Percentiles rank a stretch among this genome's conserved stretches.
Evolutionary conservation across 192 early-diverging fungal genomes (phyloP).

Genomic region (Linderina pennispora): DNA sequence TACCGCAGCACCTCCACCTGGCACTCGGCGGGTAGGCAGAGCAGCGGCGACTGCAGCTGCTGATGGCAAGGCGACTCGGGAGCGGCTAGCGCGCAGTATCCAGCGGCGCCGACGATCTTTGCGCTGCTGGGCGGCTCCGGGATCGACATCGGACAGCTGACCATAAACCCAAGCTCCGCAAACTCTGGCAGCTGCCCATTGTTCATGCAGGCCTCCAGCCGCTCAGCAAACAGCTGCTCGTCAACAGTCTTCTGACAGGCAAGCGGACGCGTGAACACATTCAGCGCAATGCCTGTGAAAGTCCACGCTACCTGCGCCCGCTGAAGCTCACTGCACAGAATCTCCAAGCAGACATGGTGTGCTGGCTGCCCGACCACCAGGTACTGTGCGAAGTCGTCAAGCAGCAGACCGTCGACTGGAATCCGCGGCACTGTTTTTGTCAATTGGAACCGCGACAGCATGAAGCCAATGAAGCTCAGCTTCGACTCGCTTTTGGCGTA

Average conservation of each 20-base stretch:
- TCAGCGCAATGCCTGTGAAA: slow-evolving; percentile 3
- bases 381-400: slow-evolving; percentile 5
- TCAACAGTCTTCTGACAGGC: no score
- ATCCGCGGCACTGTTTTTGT: slow-evolving; percentile 1
- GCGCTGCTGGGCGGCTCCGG: background rate
- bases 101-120: background rate
- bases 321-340: background rate
- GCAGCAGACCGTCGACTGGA: background rate
- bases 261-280: slow-evolving; percentile 1
- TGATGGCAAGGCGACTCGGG: background rate
- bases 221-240: no score
- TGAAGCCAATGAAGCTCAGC: slow-evolving; percentile 2
- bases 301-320: background rate
- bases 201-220: no score
- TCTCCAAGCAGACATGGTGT: background rate
- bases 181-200: background rate
- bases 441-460: slow-evolving; percentile 4
- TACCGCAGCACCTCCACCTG: background rate
- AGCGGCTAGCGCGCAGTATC: background rate
- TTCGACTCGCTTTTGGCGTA: slow-evolving; percentile 1
- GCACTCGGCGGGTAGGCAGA: slow-evolving; percentile 1
- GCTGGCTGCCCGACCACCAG: slow-evolving; percentile 1
- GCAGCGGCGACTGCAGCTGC: background rate
- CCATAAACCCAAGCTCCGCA: background rate
- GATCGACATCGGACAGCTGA: slow-evolving; percentile 2